Base-by-base conservation (phyloP, 176 grass and related monocot genomes). In the Panicum miliaceum region DNA sequence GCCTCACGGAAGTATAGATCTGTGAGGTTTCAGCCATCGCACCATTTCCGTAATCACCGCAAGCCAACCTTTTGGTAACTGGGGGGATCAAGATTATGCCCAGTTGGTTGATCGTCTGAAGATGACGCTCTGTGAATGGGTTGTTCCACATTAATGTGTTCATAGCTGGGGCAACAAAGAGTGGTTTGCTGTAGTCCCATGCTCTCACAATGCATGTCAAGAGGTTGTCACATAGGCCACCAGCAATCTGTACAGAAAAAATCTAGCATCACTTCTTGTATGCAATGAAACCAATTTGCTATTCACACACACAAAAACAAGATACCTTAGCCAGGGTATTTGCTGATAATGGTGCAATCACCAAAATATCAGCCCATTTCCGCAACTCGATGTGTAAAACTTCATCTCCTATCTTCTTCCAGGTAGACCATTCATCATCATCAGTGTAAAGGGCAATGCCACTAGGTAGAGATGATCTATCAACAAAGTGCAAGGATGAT, bases 111-210 rank as follows among this genome's bases (percentile, higher is more conserved):
- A 99, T 82, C 3, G 57, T 74, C 67, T 87, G 88, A 59, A 99
- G 66, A 78, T 99, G 96, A 2, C 84, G 89, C 66, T 71, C 75
- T 6, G 93, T 99, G 86, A 99, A 96, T 19, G 81, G 87, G 75
- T 94, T 99, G 78, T 88, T 99, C 93, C 91, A 96, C 96, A 99
- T 99, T 67, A 96, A 92, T 46, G 93, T 91, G 74, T 99, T 96
- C 96, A 99, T 94, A 29, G 96, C 96, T 45, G 96, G 93, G 26
- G 96, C 96, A 41, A 80, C 93, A 71, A 92, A 96, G 42, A 96
- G 65, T 18, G 93, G 91, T 69, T 94, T 99, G 11, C 80, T 90
- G 86, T 82, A 96, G 81, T 96, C 96, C 93, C 96, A 99, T 20
- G 96, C 96, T 75, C 96, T 87, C 54, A 99, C 84, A 18, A 94